phyloP scores from a whole-genome alignment of 1,284 basidiomycete genomes.

The Sanghuangporus sanghuang region DNA sequence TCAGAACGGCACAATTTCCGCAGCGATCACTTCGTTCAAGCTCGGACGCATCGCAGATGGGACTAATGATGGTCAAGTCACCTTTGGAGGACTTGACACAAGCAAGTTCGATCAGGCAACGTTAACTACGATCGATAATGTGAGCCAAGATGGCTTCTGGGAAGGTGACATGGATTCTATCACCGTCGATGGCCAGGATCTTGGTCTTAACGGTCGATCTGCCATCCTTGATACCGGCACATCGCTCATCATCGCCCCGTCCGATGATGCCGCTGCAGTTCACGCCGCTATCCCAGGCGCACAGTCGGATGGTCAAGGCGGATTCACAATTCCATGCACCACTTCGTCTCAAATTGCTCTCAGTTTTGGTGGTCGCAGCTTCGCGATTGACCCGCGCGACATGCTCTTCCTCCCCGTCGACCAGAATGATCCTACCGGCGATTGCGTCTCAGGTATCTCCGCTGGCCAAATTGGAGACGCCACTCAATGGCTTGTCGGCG shows the following conservation, averaged over 20 bases:
- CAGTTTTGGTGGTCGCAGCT: slow-evolving; percentile 58
- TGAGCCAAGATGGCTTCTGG: slow-evolving; percentile 72
- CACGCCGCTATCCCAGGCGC: slow-evolving; percentile 62
- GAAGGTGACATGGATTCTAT: slow-evolving; percentile 59
- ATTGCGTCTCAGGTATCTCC: slow-evolving; percentile 73
- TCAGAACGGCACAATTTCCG: slow-evolving; percentile 50
- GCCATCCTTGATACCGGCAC: slow-evolving; percentile 81
- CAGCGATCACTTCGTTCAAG: slow-evolving; percentile 77
- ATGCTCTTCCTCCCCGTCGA: slow-evolving; percentile 67
- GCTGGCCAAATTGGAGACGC: slow-evolving; percentile 57
- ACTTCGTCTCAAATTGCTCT: slow-evolving; percentile 60
- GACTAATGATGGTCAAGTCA: slow-evolving; percentile 75
- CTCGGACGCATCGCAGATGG: slow-evolving; percentile 71
- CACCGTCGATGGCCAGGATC: slow-evolving; percentile 49
- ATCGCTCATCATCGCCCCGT: slow-evolving; percentile 60
- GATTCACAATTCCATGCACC: slow-evolving; percentile 77
- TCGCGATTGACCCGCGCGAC: slow-evolving; percentile 66
- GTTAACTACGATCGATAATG: slow-evolving; percentile 53
- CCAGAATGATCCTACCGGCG: slow-evolving; percentile 53
- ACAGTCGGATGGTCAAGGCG: slow-evolving; percentile 52
- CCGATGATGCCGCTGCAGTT: slow-evolving; percentile 51
- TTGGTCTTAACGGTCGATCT: slow-evolving; percentile 52
- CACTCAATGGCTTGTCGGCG: slow-evolving; percentile 72
- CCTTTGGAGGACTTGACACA: slow-evolving; percentile 76
- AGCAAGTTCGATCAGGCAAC: slow-evolving; percentile 58